Evolutionary conservation across 768 basidiomycete species (phyloP).

Genomic region (Pisolithus marmoratus): DNA sequence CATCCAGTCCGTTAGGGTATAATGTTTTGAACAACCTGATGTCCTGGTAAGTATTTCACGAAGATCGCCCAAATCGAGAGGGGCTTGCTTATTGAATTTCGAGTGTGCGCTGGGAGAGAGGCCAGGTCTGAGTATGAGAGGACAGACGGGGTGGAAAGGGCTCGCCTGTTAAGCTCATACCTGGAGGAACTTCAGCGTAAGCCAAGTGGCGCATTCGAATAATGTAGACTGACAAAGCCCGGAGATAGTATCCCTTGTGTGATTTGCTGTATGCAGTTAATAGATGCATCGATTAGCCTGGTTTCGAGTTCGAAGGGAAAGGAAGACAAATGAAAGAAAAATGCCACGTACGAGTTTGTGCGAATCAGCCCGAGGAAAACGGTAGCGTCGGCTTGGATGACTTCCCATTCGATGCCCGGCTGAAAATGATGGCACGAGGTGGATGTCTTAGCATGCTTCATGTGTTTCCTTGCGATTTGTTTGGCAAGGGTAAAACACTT

Average conservation of each 20-base stretch:
- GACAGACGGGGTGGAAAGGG: neutral
- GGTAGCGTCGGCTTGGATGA: conserved; percentile 66
- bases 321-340: neutral
- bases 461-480: conserved; percentile 32
- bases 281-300: neutral
- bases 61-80: neutral
- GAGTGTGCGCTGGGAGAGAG: conserved; percentile 51
- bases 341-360: conserved; percentile 52
- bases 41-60: neutral
- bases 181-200: conserved; percentile 20
- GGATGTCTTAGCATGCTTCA: conserved; percentile 32
- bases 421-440: conserved; percentile 39
- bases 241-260: conserved; percentile 75
- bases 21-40: conserved; percentile 58
- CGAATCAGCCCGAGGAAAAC: conserved; percentile 67
- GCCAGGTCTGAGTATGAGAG: neutral
- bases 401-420: conserved; percentile 70
- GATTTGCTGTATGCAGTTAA: conserved; percentile 45
- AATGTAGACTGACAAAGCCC: conserved; percentile 54
- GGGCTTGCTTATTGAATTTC: conserved; percentile 66
- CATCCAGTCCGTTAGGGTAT: conserved; percentile 56
- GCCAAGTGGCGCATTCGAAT: neutral
- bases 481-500: conserved; percentile 54
- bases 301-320: no score
- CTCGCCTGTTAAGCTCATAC: conserved; percentile 52